Evolutionary conservation across 208 protist genomes (phyloP), one percentile per base, ranked within the genome.

Genomic region (Leishmania tropica): DNA sequence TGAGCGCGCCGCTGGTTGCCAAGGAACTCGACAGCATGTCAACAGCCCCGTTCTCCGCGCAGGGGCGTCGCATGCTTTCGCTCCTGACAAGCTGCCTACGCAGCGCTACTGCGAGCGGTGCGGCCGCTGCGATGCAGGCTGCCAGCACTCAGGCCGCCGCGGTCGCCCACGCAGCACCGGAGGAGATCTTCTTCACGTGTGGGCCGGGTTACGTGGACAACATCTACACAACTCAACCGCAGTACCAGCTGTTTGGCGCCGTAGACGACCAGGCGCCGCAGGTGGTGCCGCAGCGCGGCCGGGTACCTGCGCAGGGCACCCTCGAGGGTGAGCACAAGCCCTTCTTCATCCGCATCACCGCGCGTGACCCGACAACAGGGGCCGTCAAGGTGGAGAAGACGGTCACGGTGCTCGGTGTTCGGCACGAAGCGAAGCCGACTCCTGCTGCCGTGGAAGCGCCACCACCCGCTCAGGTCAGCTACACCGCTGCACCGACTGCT

Each of bases 131-230:
- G 19, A 81, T 85, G 5, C 37, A 75, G 40, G 74, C 51, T 1
- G 67, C 60, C 48, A 79, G 28, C 40, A 70, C 71, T 3, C 60
- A 81, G 54, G 73, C 53, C 11, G 79, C 83, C 2, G 79, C 64
- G 2, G 74, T 73, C 2, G 67, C 80, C 5, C 79, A 65, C 21
- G 78, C 60, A 5, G 54, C 62, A 8, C 56, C 58, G 75, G 89
- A 91, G 68, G 81, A 87, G 60, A 76, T 97, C 58, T 86, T 92
- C 76, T 95, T 95, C 77, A 91, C 90, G 3, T 93, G 89, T 75
- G 80, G 85, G 19, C 87, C 86, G 42, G 91, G 88, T 35, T 92
- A 87, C 76, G 76, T 97, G 3, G 79, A 82, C 60, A 94, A 97
- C 83, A 84, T 97, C 62, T 90, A 94, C 85, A 95, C 91, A 8